Evolutionary conservation across 1,284 basidiomycete species (phyloP), one percentile per base, ranked within the genome.

Genomic region (Cutaneotrichosporon sp.): DNA sequence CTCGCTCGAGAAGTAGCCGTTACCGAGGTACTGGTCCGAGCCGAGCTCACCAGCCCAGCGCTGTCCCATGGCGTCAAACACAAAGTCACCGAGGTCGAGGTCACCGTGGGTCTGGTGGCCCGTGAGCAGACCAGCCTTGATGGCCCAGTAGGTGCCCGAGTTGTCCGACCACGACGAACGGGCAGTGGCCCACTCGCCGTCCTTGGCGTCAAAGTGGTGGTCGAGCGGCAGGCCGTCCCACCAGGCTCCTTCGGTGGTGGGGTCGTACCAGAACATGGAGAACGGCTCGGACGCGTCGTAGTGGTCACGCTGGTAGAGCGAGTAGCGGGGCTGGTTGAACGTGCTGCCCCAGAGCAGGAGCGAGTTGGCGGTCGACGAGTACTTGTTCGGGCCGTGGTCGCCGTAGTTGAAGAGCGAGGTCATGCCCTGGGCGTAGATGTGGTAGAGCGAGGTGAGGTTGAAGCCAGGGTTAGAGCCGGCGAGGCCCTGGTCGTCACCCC

Each of bases 231-330:
- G 75, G 45, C 84, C 85, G 68, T 92, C 84, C 92, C 91, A 97
- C 81, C 87, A 98, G 45, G 90, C 89, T 53, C 94, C 94, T 17
- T 79, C 76, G 46, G 85, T 81, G 4, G 82, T 78, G 12, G 91
- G 84, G 71, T 97, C 81, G 74, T 97, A 98, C 90, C 91, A 98
- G 80, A 98, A 94, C 90, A 98, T 93, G 67, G 84, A 84, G 83
- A 86, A 90, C 0, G 94, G 94, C 61, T 98, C 94, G 17, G 86
- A 77, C 1, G 90, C 85, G 67, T 97, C 93, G 50, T 78, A 77
- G 64, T 87, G 88, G 71, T 98, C 94, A 56, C 94, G 88, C 76
- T 98, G 94, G 82, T 85, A 92, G 49, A 98, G 81, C 14, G 84
- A 79, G 73, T 85, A 94, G 62, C 79, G 75, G 12, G 94, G 88